Percentiles rank a stretch among this genome's conserved stretches.
These are phyloP conservation scores for Phytophthora quininea DNA, from an alignment of 352 stramenopile genomes.

Conservation along the genomic window DNA sequence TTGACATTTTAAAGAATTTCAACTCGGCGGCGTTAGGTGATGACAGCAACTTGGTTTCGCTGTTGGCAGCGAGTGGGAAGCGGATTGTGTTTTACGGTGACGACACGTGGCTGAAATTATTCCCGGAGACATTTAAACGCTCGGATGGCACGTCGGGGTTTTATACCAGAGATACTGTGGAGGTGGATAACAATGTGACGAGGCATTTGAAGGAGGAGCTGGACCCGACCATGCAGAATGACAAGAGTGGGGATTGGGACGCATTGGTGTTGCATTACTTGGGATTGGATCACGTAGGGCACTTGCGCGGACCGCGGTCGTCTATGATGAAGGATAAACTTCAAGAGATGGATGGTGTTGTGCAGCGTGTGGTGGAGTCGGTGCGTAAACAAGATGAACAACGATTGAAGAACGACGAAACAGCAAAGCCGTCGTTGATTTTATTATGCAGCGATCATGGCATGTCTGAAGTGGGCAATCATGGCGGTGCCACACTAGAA, in stretches of 20 bases:
- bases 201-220: conserved; percentile 85
- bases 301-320: conserved; percentile 81
- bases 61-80: conserved; percentile 51
- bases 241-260: conserved; percentile 83
- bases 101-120: conserved; percentile 91
- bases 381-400: conserved; percentile 62
- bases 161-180: conserved; percentile 87
- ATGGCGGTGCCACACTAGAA: conserved; percentile 83
- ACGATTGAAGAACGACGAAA: conserved; percentile 26
- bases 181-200: conserved; percentile 89
- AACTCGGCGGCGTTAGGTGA: conserved; percentile 79
- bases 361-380: conserved; percentile 63
- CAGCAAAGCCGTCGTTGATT: conserved; percentile 62
- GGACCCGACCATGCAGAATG: conserved; percentile 67
- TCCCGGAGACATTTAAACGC: conserved; percentile 72
- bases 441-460: conserved; percentile 88
- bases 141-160: conserved; percentile 86
- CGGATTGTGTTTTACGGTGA: conserved; percentile 89
- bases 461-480: conserved; percentile 90
- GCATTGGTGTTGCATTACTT: conserved; percentile 88
- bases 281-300: conserved; percentile 86
- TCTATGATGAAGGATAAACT: conserved; percentile 81
- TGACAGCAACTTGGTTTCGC: conserved; percentile 75
- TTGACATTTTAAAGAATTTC: conserved; percentile 92
- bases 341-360: conserved; percentile 81